Base-by-base conservation (phyloP, 495 filamentous ascomycete species). In the Delitschia confertaspora region DNA sequence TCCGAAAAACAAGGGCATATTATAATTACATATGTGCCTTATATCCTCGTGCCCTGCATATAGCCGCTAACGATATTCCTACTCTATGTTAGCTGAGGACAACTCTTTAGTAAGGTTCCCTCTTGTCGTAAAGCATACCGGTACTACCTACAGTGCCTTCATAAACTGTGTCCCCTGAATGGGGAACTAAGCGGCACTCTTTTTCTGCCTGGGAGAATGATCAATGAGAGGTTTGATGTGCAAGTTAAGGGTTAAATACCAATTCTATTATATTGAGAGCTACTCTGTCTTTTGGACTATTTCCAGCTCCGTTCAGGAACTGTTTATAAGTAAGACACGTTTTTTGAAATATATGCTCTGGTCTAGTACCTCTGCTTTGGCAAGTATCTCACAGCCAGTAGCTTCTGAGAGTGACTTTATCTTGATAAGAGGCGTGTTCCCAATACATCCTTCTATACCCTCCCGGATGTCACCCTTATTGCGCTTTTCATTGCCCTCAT, bases 241-340 rank as follows among this genome's bases (percentile, higher is more conserved):
- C 13, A 25, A 13, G 4, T 6, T 9, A 6, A n/a, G 22, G 13
- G 20, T 14, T 32, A 42, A n/a, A 51, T 70, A 82, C 80, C 48
- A 72, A 75, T 33, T 79, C 59, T 56, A 96, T 91, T 69, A 95
- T 89, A 61, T 76, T 84, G 26, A 95, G 66, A 4, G 93, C 91
- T 3, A 96, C 91, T 22, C 91, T 76, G 60, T 99, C 91, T 58
- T 99, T 99, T 11, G 93, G 87, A 53, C 85, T 93, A 43, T 84
- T 83, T 9, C 93, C 93, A n/a, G 86, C 88, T 31, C 87, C 88
- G 67, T 95, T 95, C 32, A 99, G 71, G 53, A 89, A 94, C 79
- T 79, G 21, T 3, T 24, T 1, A 23, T 47, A 3, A 47, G 42
- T 11, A 29, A 25, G 19, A 1, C 9, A 31, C 4, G 2, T 7